Evolutionary conservation across 495 filamentous ascomycete species (phyloP), one percentile per base, ranked within the genome.

Genomic region (Xylaria venustula): DNA sequence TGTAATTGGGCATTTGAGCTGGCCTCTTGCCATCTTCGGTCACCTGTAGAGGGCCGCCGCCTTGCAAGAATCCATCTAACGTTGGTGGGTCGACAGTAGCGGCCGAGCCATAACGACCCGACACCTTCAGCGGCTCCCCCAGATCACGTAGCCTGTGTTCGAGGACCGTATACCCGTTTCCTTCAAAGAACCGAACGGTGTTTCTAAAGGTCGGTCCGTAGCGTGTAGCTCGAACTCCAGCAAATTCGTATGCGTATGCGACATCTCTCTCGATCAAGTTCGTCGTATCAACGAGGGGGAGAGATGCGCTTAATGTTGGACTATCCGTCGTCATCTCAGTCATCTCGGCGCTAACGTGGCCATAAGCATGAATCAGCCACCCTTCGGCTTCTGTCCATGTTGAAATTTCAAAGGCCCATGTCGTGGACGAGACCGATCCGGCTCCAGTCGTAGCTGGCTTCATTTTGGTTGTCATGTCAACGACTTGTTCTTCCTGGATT

Each of bases 1-100:
- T 50, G 47, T 59, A 51, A 17, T 59, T 59, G 19, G 56, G 56
- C 56, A 59, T 59, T 22, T 37, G 36, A 34, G 56, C 56, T 4
- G 41, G 41, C 28, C 28, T 58, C 25, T 17, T 32, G 26, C 54
- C 54, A 34, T 58, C 37, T 41, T 45, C 54, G 15, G 56, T 50
- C 14, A 36, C n/a, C 25, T 50, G 56, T 22, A 59, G 25, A 25
- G 44, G 56, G 3, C 44, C 56, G 14, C 26, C 30, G 1, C 56
- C 56, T 59, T 59, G 56, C 8, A 59, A 32, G 15, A 49, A 50
- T 5, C 28, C 36, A 19, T 59, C 56, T 19, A 59, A 9, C 1
- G 56, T 59, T 32, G 56, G 56, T 41, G 56, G 45, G 26, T 59
- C 56, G 45, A 59, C 56, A 6, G 36, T 37, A 3, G 30, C 46